Percentiles rank a stretch among this genome's conserved stretches.
These are phyloP conservation scores for Exophiala alcalophila DNA, from an alignment of 2,329 filamentous ascomycete species.

Conservation along the genomic window DNA sequence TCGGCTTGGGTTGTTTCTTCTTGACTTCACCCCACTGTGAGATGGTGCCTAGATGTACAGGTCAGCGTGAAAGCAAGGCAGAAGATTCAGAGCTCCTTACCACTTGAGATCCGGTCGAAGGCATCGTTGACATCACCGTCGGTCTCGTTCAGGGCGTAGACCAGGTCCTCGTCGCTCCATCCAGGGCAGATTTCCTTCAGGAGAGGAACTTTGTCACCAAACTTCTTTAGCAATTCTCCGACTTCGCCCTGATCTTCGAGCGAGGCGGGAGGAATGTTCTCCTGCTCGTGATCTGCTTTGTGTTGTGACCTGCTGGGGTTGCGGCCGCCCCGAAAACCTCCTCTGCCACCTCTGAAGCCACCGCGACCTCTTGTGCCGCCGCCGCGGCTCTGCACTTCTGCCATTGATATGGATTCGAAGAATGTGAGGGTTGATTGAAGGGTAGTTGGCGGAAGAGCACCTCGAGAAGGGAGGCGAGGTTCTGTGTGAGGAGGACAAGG, in stretches of 20 bases:
- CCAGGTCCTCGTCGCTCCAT: constrained; percentile 92
- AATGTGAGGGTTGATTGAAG: constrained; percentile 15
- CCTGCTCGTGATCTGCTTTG: constrained; percentile 70
- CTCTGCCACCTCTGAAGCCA: constrained; percentile 52
- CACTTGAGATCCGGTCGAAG: constrained; percentile 52
- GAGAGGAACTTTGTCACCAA: constrained; percentile 71
- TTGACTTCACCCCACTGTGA: constrained; percentile 54
- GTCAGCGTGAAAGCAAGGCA: neutral
- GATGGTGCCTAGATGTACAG: constrained; percentile 42
- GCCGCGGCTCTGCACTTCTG: constrained; percentile 85
- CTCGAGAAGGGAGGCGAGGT: too few species aligned
- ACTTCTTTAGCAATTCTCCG: constrained; percentile 86
- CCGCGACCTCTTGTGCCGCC: constrained; percentile 55
- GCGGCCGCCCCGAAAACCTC: constrained; percentile 78
- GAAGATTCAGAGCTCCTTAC: constrained; percentile 32
- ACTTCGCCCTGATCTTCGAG: constrained; percentile 85
- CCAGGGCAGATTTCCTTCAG: constrained; percentile 92
- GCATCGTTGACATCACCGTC: constrained; percentile 49
- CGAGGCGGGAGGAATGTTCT: constrained; percentile 57
- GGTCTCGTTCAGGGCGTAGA: constrained; percentile 84
- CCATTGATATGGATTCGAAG: constrained; percentile 64
- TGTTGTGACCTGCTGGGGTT: constrained; percentile 46
- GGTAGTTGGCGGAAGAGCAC: constrained; percentile 3
- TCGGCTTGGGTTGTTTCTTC: constrained; percentile 51
- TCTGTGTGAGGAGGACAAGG: too few species aligned